phyloP scores from a whole-genome alignment of 106 monocot species.

The Agapanthus africanus region DNA sequence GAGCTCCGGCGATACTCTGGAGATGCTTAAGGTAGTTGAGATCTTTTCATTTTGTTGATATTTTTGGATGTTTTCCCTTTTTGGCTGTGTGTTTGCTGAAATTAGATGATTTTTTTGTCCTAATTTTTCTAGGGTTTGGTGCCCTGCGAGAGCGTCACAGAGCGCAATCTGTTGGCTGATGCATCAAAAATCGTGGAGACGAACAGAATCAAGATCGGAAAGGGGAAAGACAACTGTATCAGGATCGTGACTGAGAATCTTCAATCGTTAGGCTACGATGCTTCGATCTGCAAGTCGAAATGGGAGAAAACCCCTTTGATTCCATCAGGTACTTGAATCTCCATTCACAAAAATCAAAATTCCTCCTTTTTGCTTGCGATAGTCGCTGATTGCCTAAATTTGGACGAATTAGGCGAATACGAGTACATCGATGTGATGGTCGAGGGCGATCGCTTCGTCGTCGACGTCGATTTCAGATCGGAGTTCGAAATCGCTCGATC shows the following conservation, averaged over 20 bases:
- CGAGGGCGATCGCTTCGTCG: slow-evolving; percentile 33
- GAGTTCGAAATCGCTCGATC: slow-evolving; percentile 82
- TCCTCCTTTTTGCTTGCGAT: no score
- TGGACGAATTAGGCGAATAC: slow-evolving; percentile 39
- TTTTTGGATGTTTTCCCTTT: no score
- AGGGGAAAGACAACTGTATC: slow-evolving; percentile 13
- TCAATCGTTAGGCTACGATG: slow-evolving; percentile 38
- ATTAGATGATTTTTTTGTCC: no score
- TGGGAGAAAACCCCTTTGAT: slow-evolving; percentile 54
- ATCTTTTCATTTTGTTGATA: not conserved
- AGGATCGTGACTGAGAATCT: slow-evolving; percentile 34
- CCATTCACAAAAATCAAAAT: not conserved
- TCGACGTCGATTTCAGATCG: slow-evolving; percentile 79
- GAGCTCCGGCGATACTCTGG: slow-evolving; percentile 23
- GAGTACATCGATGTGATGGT: slow-evolving; percentile 68
- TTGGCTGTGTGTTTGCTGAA: no score
- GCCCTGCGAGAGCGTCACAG: slow-evolving; percentile 36
- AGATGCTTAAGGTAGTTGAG: slow-evolving; percentile 48
- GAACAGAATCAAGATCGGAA: slow-evolving; percentile 23
- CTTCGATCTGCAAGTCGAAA: slow-evolving; percentile 52
- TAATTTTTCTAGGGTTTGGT: slow-evolving; percentile 27
- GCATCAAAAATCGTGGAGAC: slow-evolving; percentile 40
- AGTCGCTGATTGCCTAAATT: no score
- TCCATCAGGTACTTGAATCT: slow-evolving; percentile 73
- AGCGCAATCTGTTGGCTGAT: slow-evolving; percentile 67